Base-by-base conservation (phyloP, 1,139 yeast genomes). In the Geotrichum candidum region DNA sequence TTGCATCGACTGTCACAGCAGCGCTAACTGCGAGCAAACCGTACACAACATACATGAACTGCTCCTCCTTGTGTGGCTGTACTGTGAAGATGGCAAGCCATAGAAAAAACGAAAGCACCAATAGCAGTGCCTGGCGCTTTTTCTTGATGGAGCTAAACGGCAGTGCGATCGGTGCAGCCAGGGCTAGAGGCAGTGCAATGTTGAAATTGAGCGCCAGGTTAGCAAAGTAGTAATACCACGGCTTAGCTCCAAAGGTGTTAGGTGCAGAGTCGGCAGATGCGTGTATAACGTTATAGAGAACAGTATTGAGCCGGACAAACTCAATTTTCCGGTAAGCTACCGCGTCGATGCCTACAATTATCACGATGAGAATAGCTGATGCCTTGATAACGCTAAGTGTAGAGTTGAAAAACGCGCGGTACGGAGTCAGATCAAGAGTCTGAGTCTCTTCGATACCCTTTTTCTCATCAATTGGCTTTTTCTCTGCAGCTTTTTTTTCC, bases 31-130 rank as follows among this genome's bases (percentile, higher is more conserved):
- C 74, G 38, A 92, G 78, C 56, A 88, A 78, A 4, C 92, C 87
- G 72, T 92, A 92, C 0, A 89, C 80, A 10, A 96, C 96, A 68
- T 90, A 94, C 68, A 92, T 74, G 72, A 92, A 94, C 64, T 98
- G 79, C 72, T 92, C 98, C 72, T 92, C 98, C 72, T 94, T 94
- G 72, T 92, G 98, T 1, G 97, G 95, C 69, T 91, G 97, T 7
- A 75, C 66, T 62, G 81, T 79, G 71, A 92, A 90, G 2, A 91
- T 80, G 0, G 73, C 75, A 31, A 82, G 71, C 98, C 98, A 92
- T 0, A 88, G 58, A 3, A 81, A 62, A 41, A 88, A 71, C 5
- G 88, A 86, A 7, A 67, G 56, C 25, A 68, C 52, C n/a, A 66
- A 51, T 27, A 66, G 50, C 25, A 64, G 46, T 23, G 62, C 38